Percentiles rank a stretch among this genome's conserved stretches.
Evolutionary conservation across 2,329 filamentous ascomycete genomes (phyloP).

Genomic region (Aureobasidium lini): DNA sequence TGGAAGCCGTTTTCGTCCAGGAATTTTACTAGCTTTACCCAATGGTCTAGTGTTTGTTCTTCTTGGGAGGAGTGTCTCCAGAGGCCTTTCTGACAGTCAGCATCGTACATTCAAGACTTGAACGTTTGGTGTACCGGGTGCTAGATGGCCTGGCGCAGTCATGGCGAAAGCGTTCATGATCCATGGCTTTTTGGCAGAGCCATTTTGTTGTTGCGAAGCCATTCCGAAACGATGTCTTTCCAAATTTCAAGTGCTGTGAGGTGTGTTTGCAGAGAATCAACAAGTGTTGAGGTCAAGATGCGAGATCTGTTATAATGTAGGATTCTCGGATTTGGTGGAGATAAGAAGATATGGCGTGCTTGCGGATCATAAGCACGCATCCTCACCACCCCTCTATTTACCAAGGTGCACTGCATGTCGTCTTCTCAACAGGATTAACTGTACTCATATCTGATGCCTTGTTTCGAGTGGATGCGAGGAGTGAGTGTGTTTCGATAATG

Average conservation of each 20-base stretch:
- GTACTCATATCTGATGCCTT: too few relatives aligned
- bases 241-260: too few relatives aligned
- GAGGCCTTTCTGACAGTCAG: constrained; percentile 18
- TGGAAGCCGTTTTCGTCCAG: constrained; percentile 57
- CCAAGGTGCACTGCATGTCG: not conserved
- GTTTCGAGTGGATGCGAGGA: too few relatives aligned
- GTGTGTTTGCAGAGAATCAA: not conserved
- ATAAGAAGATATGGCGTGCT: not conserved
- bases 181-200: constrained; percentile 29
- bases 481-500: too few relatives aligned
- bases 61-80: constrained; percentile 27
- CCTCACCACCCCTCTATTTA: not conserved
- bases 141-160: constrained; percentile 40
- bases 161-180: constrained; percentile 44
- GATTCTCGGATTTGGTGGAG: not conserved
- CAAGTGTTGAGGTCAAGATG: not conserved
- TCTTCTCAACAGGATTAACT: not conserved
- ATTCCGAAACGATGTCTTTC: not conserved
- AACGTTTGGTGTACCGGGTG: constrained; percentile 29
- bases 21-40: constrained; percentile 52
- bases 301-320: not conserved
- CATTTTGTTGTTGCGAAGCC: not conserved
- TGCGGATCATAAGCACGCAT: not conserved
- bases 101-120: not conserved
- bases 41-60: constrained; percentile 41